Evolutionary conservation across 495 filamentous ascomycete species (phyloP), one percentile per base, ranked within the genome.

Genomic region (Aspergillus taichungensis): DNA sequence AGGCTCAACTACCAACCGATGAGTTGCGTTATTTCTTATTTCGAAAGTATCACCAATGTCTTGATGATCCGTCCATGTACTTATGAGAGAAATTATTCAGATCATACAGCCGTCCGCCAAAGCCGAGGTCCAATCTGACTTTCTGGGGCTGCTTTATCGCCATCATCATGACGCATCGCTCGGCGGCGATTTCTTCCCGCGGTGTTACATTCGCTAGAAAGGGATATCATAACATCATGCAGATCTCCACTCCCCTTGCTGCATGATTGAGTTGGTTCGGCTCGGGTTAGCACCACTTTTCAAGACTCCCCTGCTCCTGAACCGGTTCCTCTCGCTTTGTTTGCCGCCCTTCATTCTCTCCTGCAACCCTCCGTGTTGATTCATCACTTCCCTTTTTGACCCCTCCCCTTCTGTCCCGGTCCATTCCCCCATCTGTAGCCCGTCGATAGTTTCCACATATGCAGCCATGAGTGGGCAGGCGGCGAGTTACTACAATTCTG

Each of bases 401-500:
- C 13, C 13, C 30, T 5, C 33, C 34, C 34, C 6, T 27, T 24
- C 30, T 45, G 24, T 31, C 13, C 32, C 30, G 13, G n/a, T 30
- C 34, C 8, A 6, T 12, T 37, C 12, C 30, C 5, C 2, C 30
- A 9, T 32, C 5, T 36, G 14, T 42, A 43, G 18, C 14, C 38
- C 39, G n/a, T 33, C 32, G 45, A 35, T 32, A 24, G 18, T 24
- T 24, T 24, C 42, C 31, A 35, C 43, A 35, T 32, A 49, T 56
- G 50, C 51, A 53, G 52, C 42, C 14, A 72, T 72, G 68, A 72
- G 65, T 50, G 68, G 68, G 40, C 62, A 71, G 50, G 64, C 68
- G 12, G 62, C 61, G 10, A 63, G 56, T 38, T 72, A 72, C 34
- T 72, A 72, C 46, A 59, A 67, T 40, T 48, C 49, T 7, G 51